Percentiles rank a stretch among this genome's conserved stretches.
These are phyloP conservation scores for Alternaria rosae DNA, from an alignment of 2,329 filamentous ascomycete species.

Conservation along the genomic window DNA sequence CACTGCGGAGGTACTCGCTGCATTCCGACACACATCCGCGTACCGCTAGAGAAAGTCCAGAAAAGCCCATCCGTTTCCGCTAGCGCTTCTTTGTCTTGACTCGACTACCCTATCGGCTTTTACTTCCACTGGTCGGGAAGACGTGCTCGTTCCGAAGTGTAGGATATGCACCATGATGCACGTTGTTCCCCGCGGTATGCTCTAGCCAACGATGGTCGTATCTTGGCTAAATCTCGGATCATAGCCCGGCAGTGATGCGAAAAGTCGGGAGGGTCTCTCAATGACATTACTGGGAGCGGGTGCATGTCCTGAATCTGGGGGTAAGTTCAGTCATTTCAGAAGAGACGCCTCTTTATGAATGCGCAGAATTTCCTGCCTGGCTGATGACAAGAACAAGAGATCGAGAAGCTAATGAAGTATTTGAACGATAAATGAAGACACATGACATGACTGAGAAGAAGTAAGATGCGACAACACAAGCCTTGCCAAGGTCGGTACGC, in stretches of 20 bases:
- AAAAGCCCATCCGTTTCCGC: constrained; percentile 47
- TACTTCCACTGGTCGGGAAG: constrained; percentile 40
- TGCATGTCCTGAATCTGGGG: neutral
- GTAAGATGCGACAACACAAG: too few relatives aligned
- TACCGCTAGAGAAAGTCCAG: constrained; percentile 53
- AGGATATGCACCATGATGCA: constrained; percentile 52
- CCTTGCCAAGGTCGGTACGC: neutral
- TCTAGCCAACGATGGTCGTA: constrained; percentile 48
- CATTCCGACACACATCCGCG: constrained; percentile 52
- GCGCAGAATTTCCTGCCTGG: too few relatives aligned
- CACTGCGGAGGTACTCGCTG: constrained; percentile 15
- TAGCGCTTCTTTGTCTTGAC: constrained; percentile 3
- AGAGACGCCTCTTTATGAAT: neutral
- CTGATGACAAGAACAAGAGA: neutral
- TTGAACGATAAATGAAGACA: too few relatives aligned
- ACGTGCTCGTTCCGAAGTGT: constrained; percentile 48
- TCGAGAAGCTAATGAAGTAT: neutral
- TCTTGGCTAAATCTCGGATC: constrained; percentile 57
- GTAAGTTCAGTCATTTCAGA: neutral
- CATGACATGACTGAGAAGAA: too few relatives aligned
- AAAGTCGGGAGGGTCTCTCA: constrained; percentile 49
- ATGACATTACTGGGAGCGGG: neutral
- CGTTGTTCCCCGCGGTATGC: constrained; percentile 45
- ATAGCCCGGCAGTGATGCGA: constrained; percentile 60
- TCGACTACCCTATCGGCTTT: constrained; percentile 46